Conservation (phyloP, 2,329 filamentous ascomycete genomes). For the Pseudopyrenochaeta lycopersici region DNA sequence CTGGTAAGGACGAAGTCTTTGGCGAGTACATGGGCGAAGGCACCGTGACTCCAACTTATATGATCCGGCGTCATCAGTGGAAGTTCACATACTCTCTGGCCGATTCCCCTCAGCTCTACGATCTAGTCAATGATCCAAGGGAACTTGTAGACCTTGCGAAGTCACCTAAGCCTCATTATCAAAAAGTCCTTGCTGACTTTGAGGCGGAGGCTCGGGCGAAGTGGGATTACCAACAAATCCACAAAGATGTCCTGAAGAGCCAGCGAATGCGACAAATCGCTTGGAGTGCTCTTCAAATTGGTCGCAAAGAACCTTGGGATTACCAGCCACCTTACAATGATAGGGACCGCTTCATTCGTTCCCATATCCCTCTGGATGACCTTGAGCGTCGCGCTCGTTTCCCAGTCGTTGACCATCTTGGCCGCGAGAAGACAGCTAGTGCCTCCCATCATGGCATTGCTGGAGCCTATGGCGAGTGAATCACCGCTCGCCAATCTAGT, state of each 20-base stretch:
- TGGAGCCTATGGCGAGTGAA: constrained; percentile 45
- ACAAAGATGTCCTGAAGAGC: constrained; percentile 74
- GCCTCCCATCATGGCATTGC: constrained; percentile 47
- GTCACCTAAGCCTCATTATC: constrained; percentile 49
- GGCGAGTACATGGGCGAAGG: constrained; percentile 96
- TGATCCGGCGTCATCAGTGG: constrained; percentile 90
- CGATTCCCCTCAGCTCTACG: constrained; percentile 85
- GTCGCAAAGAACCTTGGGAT: constrained; percentile 78
- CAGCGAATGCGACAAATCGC: constrained; percentile 82
- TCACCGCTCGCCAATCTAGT: neutral
- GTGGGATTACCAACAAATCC: constrained; percentile 85
- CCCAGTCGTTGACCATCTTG: constrained; percentile 63
- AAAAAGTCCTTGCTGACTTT: constrained; percentile 66
- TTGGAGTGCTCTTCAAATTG: constrained; percentile 80
- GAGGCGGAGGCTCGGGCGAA: constrained; percentile 74
- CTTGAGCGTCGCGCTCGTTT: constrained; percentile 79
- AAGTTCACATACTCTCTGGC: constrained; percentile 89
- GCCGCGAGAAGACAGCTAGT: constrained; percentile 45
- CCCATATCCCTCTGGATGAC: constrained; percentile 81
- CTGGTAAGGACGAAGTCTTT: constrained; percentile 84
- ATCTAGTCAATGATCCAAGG: constrained; percentile 76
- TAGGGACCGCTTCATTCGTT: constrained; percentile 77
- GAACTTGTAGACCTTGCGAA: constrained; percentile 77
- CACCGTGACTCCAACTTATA: constrained; percentile 87
- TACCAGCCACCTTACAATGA: constrained; percentile 79